Percentiles rank a stretch among this genome's conserved stretches.
Conservation (phyloP, 495 filamentous ascomycete species). For the Daldinia loculata region DNA sequence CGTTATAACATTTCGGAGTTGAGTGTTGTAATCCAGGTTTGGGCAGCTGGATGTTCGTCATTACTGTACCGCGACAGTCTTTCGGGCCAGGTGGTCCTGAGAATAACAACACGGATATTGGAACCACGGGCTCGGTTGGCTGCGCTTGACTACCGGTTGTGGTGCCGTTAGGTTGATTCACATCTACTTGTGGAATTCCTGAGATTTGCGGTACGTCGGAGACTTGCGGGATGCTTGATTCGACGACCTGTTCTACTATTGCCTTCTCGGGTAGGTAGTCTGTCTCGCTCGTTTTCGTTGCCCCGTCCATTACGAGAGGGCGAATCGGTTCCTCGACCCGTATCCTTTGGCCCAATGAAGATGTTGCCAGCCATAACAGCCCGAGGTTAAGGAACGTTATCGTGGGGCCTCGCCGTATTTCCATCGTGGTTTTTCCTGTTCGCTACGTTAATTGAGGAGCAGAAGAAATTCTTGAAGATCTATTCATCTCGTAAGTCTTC, state of each 20-base stretch:
- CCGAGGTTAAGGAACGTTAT: slow-evolving; percentile 22
- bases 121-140: slow-evolving; percentile 33
- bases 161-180: slow-evolving; percentile 43
- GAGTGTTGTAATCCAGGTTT: slow-evolving; percentile 36
- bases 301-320: slow-evolving; percentile 21
- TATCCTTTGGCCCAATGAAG: slow-evolving; percentile 25
- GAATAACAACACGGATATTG: slow-evolving; percentile 50
- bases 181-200: slow-evolving; percentile 47
- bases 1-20: slow-evolving; percentile 47
- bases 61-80: slow-evolving; percentile 47
- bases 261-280: slow-evolving; percentile 23
- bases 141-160: slow-evolving; percentile 21
- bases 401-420: slow-evolving; percentile 2
- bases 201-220: slow-evolving; percentile 23
- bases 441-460: slow-evolving; percentile 1
- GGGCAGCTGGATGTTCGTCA: slow-evolving; percentile 42
- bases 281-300: slow-evolving; percentile 11
- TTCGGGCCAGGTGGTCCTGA: slow-evolving; percentile 50
- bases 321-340: slow-evolving; percentile 22
- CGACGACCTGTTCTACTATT: slow-evolving; percentile 24
- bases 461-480: slow-evolving; percentile 12
- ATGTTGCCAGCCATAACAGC: slow-evolving; percentile 13
- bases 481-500: slow-evolving; percentile 15
- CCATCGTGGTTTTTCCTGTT: slow-evolving; percentile 19
- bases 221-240: slow-evolving; percentile 40